Base-by-base conservation (phyloP, 2,329 filamentous ascomycete genomes). In the Neopestalotiopsis rosae region DNA sequence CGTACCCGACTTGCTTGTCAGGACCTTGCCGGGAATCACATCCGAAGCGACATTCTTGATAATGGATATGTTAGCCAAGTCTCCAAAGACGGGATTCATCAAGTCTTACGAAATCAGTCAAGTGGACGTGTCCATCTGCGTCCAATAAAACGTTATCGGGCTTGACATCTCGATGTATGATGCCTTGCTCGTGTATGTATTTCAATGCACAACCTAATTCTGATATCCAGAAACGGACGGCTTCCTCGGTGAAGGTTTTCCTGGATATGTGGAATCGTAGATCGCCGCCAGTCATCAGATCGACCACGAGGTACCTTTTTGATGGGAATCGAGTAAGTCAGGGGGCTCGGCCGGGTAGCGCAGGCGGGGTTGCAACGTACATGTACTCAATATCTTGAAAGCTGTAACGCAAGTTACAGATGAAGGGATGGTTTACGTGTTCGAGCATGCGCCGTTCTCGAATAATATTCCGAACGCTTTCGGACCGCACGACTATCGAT, bases 351-450 rank as follows among this genome's bases (percentile, higher is more conserved):
- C 32, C n/a, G 28, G 28, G 30, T 20, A 38, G 32, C 34, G 10
- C 56, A 24, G 32, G 45, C 40, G 64, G 67, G 57, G 28, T 64
- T 69, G 20, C 32, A 69, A 81, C 93, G 77, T 86, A 97, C 94
- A 99, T 92, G 83, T 99, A 99, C 81, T 99, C 96, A 76, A 98
- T 94, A 81, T 99, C 96, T 83, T 99, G 96, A 79, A 99, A 99
- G 83, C 95, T 98, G 84, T 98, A 99, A 76, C 96, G 93, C 85
- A 99, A 85, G 81, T 99, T 99, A 85, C 95, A 98, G 74, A 99
- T 92, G 81, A 98, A 99, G 32, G 95, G 94, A 78, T 99, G 96
- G 80, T 97, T 98, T 76, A 99, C 88, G 80, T 98, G 94, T 83
- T 99, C 95, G 78, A 99, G 89, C 96, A 99, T 99, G 79, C 95